Evolutionary conservation across 2,329 filamentous ascomycete genomes (phyloP).

Genomic region (Hypoxylon sp.): DNA sequence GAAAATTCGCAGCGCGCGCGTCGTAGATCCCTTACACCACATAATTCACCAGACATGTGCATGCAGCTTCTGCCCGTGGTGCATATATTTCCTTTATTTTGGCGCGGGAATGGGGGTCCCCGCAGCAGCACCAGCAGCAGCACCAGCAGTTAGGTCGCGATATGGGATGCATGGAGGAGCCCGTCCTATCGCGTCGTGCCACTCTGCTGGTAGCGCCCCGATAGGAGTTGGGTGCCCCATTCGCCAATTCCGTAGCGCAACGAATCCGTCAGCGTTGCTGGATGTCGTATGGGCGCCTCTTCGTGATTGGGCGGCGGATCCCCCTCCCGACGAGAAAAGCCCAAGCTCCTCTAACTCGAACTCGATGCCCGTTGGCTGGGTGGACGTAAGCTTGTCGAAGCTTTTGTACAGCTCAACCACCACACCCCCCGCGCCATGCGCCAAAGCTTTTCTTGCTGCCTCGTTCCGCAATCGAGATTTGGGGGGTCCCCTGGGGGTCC

Average conservation of each 20-base stretch:
- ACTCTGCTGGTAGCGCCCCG: constrained; percentile 25
- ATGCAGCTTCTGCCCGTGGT: constrained; percentile 31
- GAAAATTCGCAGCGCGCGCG: constrained; percentile 10
- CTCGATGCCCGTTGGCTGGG: constrained; percentile 12
- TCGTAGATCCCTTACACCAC: constrained; percentile 34
- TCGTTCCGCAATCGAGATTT: constrained; percentile 25
- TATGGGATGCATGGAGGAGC: constrained; percentile 15
- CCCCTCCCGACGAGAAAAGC: constrained; percentile 21
- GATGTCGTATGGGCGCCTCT: constrained; percentile 11
- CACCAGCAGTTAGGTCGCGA: constrained; percentile 27
- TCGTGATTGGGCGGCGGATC: constrained; percentile 29
- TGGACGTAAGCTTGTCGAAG: constrained; percentile 17
- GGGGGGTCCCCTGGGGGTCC: constrained; percentile 11
- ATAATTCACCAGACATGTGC: constrained; percentile 30
- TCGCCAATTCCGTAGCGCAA: constrained; percentile 34
- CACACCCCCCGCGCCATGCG: constrained; percentile 14
- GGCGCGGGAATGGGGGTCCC: constrained; percentile 4
- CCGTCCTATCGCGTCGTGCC: constrained; percentile 36
- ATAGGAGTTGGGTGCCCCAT: constrained; percentile 20
- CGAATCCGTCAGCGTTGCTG: constrained; percentile 8
- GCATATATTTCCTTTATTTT: constrained; percentile 19
- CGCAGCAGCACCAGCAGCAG: constrained; percentile 20
- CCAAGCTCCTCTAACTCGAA: constrained; percentile 16
- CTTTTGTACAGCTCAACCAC: constrained; percentile 26
- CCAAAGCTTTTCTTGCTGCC: constrained; percentile 7